Evolutionary conservation across 2,329 filamentous ascomycete species (phyloP).

Genomic region (Capronia americana): DNA sequence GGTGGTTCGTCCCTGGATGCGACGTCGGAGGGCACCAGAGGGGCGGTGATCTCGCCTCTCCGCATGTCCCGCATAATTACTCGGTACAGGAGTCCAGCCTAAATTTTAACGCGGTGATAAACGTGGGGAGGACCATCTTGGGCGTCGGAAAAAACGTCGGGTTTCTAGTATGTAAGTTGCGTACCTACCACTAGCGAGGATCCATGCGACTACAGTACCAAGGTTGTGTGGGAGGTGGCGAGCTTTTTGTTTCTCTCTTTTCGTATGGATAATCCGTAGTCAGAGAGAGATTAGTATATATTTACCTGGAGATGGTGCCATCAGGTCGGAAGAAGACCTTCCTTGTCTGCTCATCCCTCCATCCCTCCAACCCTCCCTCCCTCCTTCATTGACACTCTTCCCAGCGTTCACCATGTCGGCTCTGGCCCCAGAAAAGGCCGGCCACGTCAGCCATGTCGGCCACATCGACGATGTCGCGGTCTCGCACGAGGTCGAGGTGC

Average conservation of each 20-base stretch:
- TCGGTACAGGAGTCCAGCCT: neutral
- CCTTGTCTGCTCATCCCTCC: neutral
- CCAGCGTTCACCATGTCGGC: neutral
- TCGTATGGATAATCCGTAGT: neutral
- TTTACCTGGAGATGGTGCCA: neutral
- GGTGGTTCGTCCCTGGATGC: neutral
- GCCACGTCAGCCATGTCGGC: neutral
- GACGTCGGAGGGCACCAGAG: neutral
- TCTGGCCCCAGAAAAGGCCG: neutral
- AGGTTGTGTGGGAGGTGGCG: neutral
- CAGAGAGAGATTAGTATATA: neutral
- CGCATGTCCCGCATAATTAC: neutral
- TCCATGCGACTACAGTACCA: neutral
- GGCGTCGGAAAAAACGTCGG: constrained; percentile 15
- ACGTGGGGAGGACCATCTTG: neutral
- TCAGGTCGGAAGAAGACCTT: neutral
- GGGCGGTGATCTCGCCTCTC: neutral
- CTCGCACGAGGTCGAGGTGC: constrained; percentile 9
- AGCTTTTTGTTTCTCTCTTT: neutral
- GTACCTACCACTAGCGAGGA: neutral
- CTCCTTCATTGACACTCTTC: neutral
- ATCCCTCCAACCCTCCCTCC: neutral
- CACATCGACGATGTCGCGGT: constrained; percentile 4
- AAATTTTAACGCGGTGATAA: neutral
- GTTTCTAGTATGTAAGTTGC: neutral